These are phyloP conservation scores for Tritrichomonas foetus DNA, from an alignment of 208 protist species.

Conservation along the genomic window DNA sequence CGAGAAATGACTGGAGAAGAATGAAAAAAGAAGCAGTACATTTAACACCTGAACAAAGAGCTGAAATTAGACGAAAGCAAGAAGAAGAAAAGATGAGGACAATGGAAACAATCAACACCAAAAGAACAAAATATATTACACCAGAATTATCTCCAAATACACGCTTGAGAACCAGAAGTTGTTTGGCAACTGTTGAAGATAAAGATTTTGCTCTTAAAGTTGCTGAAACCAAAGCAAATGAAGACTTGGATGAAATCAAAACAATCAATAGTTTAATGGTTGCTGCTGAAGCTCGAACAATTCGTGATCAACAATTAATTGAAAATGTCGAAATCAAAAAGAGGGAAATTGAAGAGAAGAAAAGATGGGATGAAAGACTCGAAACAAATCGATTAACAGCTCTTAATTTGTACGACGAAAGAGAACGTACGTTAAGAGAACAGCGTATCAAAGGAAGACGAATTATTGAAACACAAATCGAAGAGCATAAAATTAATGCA, in stretches of 20 bases:
- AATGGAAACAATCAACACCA: not conserved
- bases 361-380: not conserved
- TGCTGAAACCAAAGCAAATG: not conserved
- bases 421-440: not conserved
- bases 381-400: not conserved
- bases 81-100: not conserved
- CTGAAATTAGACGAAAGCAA: not conserved
- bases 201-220: not conserved
- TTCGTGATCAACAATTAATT: not conserved
- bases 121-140: not conserved
- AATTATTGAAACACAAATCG: not conserved
- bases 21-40: not conserved
- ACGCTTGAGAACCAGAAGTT: not conserved
- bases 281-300: not conserved
- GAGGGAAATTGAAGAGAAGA: not conserved
- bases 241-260: conserved; percentile 26
- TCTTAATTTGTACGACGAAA: not conserved
- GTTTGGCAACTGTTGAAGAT: not conserved
- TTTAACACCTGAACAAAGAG: not conserved
- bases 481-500: conserved; percentile 12
- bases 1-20: not conserved
- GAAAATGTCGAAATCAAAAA: not conserved
- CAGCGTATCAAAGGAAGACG: not conserved
- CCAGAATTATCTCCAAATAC: not conserved
- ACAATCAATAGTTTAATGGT: not conserved